Evolutionary conservation across 768 basidiomycete genomes (phyloP), one percentile per base, ranked within the genome.

Genomic region (Hypholoma fasciculare): DNA sequence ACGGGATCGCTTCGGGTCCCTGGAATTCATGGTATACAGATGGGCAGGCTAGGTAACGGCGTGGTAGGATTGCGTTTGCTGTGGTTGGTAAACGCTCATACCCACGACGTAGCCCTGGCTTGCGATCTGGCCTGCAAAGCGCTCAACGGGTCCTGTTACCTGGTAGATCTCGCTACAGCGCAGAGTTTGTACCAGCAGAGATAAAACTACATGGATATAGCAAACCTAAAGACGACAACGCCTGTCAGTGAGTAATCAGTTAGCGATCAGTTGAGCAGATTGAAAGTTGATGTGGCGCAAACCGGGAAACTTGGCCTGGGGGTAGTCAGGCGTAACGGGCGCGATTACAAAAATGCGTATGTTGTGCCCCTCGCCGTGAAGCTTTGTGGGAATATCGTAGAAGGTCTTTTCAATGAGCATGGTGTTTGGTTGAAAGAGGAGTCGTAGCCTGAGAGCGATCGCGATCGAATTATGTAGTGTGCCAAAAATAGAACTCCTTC

Each of bases 81-180:
- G 20, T 27, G 13, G 17, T 26, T 39, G 19, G 27, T 30, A 20
- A 43, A 37, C 50, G 49, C 19, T 69, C 87, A 27, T 54, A 90
- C 92, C 92, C 11, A 92, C 90, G 48, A 94, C 82, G 63, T 83
- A 92, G 61, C 92, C 92, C 30, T 93, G 88, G 60, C 89, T 92
- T 8, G 92, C 93, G 63, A 95, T 93, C 74, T 91, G 89, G 13
- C 89, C 87, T 0, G 90, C 90, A 67, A 92, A 94, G 50, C 95
- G 85, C 70, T 96, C 94, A n/a, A 96, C 95, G 37, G 95, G 95
- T 0, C 94, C 94, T n/a, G 93, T 96, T 1, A 96, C 94, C 71
- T 93, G 92, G 69, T 97, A 98, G 54, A 98, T 98, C 76, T 96
- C 95, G 66, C 93, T 94, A 16, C 54, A 17, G 13, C 23, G 34